These are phyloP conservation scores for Sphagnum fallax DNA, from an alignment of 228 moss, liverwort and hornwort species.

Conservation along the genomic window DNA sequence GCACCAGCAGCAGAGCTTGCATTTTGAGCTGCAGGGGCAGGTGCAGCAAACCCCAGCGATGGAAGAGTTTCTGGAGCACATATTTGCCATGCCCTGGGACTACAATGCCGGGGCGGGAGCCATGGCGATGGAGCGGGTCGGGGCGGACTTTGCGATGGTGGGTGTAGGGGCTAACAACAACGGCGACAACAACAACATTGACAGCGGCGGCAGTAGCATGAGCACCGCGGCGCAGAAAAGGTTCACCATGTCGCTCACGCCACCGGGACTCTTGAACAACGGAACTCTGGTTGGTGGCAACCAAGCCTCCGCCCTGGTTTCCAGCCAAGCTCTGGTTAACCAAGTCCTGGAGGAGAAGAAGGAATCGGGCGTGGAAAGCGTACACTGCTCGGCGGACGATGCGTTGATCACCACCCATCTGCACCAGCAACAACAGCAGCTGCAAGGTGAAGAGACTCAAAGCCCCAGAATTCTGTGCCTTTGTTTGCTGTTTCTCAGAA, in stretches of 20 bases:
- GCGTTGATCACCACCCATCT: conserved; percentile 23
- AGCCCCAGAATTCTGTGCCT: no score
- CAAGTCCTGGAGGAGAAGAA: no score
- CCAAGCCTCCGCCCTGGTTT: no score
- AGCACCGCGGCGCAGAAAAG: conserved; percentile 47
- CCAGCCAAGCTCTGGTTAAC: no score
- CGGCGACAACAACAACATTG: background rate
- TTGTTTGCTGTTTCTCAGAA: no score
- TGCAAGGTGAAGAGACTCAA: background rate
- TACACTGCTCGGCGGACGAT: conserved; percentile 26
- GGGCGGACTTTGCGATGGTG: background rate
- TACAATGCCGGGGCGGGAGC: conserved; percentile 31
- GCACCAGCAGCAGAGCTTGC: conserved; percentile 26
- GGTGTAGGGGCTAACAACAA: background rate
- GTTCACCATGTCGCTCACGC: conserved; percentile 58
- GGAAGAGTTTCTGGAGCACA: conserved; percentile 89
- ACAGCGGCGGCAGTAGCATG: conserved; percentile 11
- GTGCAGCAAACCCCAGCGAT: conserved; percentile 43
- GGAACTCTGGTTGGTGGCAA: background rate
- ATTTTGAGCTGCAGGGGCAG: conserved; percentile 54
- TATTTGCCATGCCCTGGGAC: conserved; percentile 64
- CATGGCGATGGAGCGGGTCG: background rate
- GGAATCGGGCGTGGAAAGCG: conserved; percentile 9
- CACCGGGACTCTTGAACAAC: conserved; percentile 25
- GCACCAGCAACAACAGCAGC: conserved; percentile 24